Evolutionary conservation across 2,329 filamentous ascomycete genomes (phyloP).

Genomic region (Lachnellula arida): DNA sequence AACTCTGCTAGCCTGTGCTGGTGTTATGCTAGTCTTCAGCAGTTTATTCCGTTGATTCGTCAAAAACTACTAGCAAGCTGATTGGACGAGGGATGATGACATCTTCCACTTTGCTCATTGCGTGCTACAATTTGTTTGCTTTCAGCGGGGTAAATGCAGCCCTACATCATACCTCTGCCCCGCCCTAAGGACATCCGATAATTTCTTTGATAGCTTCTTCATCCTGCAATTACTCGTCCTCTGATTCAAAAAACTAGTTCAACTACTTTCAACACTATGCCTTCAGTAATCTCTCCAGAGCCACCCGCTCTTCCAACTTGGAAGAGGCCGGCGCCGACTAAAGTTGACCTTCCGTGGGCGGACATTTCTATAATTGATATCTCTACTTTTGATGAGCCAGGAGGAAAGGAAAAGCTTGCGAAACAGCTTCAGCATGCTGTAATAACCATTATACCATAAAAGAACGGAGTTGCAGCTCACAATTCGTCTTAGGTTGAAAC

Average conservation of each 20-base stretch:
- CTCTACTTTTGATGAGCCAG: constrained; percentile 41
- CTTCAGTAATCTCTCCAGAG: constrained; percentile 7
- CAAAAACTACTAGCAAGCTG: neutral
- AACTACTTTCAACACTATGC: neutral
- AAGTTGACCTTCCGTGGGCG: constrained; percentile 35
- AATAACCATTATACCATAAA: neutral
- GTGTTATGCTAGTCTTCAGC: neutral
- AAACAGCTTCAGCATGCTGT: constrained; percentile 48
- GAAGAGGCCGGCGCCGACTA: constrained; percentile 30
- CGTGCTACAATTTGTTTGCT: neutral
- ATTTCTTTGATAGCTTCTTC: no score
- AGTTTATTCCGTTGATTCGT: neutral
- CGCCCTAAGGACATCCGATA: no score
- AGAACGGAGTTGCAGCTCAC: constrained; percentile 17
- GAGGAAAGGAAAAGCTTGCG: constrained; percentile 45
- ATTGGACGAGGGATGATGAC: neutral
- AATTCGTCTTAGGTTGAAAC: constrained; percentile 27
- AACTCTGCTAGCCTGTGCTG: neutral
- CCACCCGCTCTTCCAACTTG: constrained; percentile 19
- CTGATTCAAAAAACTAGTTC: no score
- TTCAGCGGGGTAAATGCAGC: no score
- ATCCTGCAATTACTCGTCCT: no score
- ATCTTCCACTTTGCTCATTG: neutral
- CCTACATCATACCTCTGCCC: no score
- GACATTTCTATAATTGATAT: constrained; percentile 50